A percentile compares a stretch with the other conserved stretches of the same genome.
Evolutionary conservation across 495 filamentous ascomycete species (phyloP).

Genomic region (Tricharina praecox): DNA sequence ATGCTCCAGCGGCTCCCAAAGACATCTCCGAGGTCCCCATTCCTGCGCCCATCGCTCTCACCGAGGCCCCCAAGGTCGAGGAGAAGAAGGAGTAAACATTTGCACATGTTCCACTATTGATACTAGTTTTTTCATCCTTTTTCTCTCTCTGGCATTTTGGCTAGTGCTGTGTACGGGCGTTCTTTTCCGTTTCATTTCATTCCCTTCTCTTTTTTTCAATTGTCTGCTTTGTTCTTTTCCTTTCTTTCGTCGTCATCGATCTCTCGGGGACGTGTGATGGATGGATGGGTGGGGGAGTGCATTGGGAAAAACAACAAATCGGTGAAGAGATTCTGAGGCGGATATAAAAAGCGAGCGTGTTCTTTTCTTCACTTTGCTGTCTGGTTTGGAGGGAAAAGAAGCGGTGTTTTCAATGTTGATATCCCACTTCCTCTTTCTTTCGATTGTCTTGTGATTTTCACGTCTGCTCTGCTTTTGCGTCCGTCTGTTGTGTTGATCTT

Average conservation of each 20-base stretch:
- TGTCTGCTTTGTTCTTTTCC: neutral
- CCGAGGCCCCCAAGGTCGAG: neutral
- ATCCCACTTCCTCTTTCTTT: neutral
- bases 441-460: neutral
- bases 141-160: too few species aligned
- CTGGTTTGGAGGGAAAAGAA: too few species aligned
- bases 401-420: neutral
- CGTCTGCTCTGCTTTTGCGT: neutral
- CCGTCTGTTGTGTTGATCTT: neutral
- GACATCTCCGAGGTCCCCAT: constrained; percentile 1
- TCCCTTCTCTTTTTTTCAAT: neutral
- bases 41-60: neutral
- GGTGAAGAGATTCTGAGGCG: too few species aligned
- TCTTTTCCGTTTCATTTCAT: neutral
- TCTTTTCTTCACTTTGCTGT: too few species aligned
- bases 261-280: too few species aligned
- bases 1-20: neutral
- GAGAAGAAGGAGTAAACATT: neutral
- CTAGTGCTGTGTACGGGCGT: too few species aligned
- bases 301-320: too few species aligned
- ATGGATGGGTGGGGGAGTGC: too few species aligned
- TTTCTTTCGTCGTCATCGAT: neutral
- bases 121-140: neutral
- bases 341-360: too few species aligned
- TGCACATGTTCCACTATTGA: neutral